Conservation (phyloP, 495 filamentous ascomycete genomes). For the Neurospora sp. region DNA sequence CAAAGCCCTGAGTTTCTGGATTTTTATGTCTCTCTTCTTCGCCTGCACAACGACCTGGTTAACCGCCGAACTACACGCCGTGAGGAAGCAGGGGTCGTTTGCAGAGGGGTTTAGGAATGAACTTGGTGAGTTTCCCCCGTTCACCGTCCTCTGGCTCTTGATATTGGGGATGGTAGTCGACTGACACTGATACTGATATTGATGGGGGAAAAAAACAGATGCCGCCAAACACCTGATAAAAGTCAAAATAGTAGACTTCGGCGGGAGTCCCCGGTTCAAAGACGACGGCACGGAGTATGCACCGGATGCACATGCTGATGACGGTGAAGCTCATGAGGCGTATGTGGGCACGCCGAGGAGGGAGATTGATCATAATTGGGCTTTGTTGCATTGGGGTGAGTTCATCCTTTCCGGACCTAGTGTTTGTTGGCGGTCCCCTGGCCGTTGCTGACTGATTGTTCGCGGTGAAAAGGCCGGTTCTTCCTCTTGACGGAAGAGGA, state of each 20-base stretch:
- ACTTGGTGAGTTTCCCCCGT: background rate
- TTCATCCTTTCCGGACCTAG: background rate
- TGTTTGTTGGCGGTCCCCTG: too few relatives aligned
- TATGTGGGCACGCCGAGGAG: slow-evolving; percentile 1
- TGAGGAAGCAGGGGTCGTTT: background rate
- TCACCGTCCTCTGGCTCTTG: too few relatives aligned
- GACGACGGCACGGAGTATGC: background rate
- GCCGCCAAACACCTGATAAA: background rate
- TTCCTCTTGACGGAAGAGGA: slow-evolving; percentile 1
- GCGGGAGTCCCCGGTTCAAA: background rate
- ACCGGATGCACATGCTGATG: too few relatives aligned
- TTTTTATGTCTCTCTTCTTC: slow-evolving; percentile 1
- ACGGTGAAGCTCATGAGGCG: background rate
- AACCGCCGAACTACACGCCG: background rate
- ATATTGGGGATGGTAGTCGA: too few relatives aligned
- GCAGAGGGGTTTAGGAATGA: background rate
- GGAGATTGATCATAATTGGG: slow-evolving; percentile 3
- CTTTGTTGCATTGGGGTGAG: slow-evolving; percentile 2
- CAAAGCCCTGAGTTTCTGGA: background rate
- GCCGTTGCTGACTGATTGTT: too few relatives aligned
- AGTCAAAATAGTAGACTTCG: background rate
- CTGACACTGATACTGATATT: too few relatives aligned
- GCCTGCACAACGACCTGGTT: slow-evolving; percentile 1
- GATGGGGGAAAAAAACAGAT: background rate
- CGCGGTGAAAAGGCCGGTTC: background rate